These are phyloP conservation scores for Termitomyces sp. DNA, from an alignment of 1,284 basidiomycete species.

Conservation along the genomic window DNA sequence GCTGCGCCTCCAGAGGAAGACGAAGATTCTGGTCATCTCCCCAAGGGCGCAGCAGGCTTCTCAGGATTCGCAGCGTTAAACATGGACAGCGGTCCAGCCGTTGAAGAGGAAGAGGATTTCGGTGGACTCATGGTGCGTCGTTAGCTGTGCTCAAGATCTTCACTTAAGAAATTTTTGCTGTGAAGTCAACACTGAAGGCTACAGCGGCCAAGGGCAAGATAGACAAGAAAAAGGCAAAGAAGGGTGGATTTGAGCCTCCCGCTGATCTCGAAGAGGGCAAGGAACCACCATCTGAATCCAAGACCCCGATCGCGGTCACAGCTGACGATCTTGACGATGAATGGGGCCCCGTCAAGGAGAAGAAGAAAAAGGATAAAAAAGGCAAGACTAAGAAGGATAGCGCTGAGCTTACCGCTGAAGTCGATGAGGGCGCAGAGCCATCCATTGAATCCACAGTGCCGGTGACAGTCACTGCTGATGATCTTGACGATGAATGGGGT, in stretches of 20 bases:
- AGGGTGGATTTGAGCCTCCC: conserved; percentile 26
- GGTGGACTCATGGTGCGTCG: conserved; percentile 80
- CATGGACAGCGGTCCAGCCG: conserved; percentile 33
- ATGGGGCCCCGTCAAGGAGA: conserved; percentile 56
- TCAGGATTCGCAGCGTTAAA: conserved; percentile 51
- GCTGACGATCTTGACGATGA: conserved; percentile 67
- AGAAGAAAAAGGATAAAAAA: conserved; percentile 53
- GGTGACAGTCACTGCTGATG: conserved; percentile 53
- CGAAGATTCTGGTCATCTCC: conserved; percentile 37
- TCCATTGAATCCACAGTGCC: conserved; percentile 28
- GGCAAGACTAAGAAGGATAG: conserved; percentile 51
- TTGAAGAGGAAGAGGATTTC: conserved; percentile 67
- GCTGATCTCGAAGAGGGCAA: conserved; percentile 17
- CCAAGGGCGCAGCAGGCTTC: conserved; percentile 31
- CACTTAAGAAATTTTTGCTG: conserved; percentile 1
- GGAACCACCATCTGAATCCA: conserved; percentile 21
- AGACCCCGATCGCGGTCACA: conserved; percentile 45
- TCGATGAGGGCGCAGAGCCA: conserved; percentile 22
- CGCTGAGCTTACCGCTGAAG: conserved; percentile 34
- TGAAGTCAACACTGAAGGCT: conserved; percentile 55
- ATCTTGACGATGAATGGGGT: conserved; percentile 67
- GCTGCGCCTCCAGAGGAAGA: conserved; percentile 24
- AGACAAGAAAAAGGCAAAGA: conserved; percentile 62
- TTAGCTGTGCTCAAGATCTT: conserved; percentile 6
- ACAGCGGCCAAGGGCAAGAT: conserved; percentile 51